Base-by-base conservation (phyloP, 805 yeast genomes). In the Cyberlindnera lachancei region DNA sequence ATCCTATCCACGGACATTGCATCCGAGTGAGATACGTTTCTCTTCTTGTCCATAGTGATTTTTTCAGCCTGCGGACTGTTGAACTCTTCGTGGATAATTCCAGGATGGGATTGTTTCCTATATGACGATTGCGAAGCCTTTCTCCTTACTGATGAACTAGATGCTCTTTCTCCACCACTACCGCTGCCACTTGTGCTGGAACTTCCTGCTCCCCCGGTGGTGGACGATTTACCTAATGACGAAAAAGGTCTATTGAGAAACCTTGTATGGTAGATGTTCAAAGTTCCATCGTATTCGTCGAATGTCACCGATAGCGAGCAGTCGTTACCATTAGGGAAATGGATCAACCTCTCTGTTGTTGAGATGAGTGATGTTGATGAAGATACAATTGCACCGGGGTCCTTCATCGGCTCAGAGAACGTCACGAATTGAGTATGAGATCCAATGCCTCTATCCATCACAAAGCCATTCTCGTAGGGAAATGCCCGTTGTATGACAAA, bases 341-440 rank as follows among this genome's bases (percentile, higher is more conserved):
- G 55, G 17, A 79, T 48, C 19, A 82, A 50, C 32, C 65, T 68
- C 46, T 82, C 92, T 29, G 62, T 58, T 3, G 71, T 53, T 0
- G 82, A 66, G 18, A 83, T 70, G 3, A 75, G 70, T 1, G 85
- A 70, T 0, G 81, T 76, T 2, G 87, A 75, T 0, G 86, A 74
- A 0, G 90, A 75, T 1, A 76, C 74, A 5, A 86, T 70, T 5
- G 74, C 60, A 3, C 94, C 86, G 35, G 83, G 66, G 4, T 84
- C 92, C 3, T 74, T 71, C 38, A 80, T 58, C 1, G 95, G 90
- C 50, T 84, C 94, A 1, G 76, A 66, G 37, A 86, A 51, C 0
- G 94, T 75, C 33, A 85, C 62, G 43, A 83, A 80, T 8, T 37
- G 41, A 3, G 38, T 21, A 12, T 25, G 13, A 6, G 29, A 21